Conservation (phyloP, 305 asterid species). For the Fraxinus ornus region DNA sequence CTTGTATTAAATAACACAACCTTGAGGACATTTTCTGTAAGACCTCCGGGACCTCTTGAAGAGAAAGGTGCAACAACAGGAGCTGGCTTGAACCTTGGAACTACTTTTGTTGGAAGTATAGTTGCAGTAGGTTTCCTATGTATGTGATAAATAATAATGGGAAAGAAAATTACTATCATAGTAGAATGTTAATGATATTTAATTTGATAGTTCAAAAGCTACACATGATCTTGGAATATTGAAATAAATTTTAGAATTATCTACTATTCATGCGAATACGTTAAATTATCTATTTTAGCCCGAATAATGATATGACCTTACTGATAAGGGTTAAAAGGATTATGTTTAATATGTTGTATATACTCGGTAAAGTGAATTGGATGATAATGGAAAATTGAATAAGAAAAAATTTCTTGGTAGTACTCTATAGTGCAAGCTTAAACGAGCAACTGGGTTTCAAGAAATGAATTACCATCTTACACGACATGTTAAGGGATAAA, state of each 20-base stretch:
- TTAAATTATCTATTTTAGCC: background rate
- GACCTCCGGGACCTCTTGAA: constrained; percentile 65
- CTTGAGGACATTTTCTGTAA: constrained; percentile 69
- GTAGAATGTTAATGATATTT: background rate
- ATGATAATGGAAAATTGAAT: no score
- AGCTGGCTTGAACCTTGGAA: constrained; percentile 45
- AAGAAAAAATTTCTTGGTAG: no score
- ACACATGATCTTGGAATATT: background rate
- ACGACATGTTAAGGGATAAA: no score
- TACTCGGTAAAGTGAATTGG: background rate
- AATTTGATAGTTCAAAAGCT: background rate
- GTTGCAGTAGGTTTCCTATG: constrained; percentile 60
- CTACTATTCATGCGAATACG: no score
- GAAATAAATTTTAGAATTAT: background rate
- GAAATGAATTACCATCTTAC: no score
- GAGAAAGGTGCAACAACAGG: constrained; percentile 73
- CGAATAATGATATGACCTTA: background rate
- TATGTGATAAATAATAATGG: constrained; percentile 3
- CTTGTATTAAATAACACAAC: constrained; percentile 18
- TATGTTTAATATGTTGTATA: background rate
- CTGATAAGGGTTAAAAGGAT: background rate
- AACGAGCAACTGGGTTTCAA: no score
- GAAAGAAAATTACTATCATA: background rate
- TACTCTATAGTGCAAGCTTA: no score
- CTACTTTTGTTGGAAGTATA: constrained; percentile 50